A percentile compares a stretch with the other conserved stretches of the same genome.
phyloP scores from a whole-genome alignment of 345 rosid species.

The Moringa oleifera region DNA sequence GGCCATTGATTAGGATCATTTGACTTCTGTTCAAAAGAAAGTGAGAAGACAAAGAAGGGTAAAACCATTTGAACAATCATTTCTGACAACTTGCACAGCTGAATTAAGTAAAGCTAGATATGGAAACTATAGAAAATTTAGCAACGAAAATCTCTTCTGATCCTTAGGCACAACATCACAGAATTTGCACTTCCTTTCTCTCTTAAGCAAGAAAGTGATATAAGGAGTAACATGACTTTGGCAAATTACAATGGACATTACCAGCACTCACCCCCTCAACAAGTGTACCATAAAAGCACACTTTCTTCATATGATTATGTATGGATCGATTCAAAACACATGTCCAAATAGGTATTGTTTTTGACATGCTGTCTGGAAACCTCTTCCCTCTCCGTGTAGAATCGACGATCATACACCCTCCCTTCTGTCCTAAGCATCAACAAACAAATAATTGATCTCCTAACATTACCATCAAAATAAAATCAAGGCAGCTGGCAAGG shows the following conservation, averaged over 20 bases:
- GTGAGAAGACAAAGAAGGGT: constrained; percentile 2
- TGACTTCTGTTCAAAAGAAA: constrained; percentile 26
- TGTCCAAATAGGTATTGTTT: constrained; percentile 91
- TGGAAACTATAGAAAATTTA: background rate
- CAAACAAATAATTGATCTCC: constrained; percentile 11
- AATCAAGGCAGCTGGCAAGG: background rate
- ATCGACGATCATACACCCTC: constrained; percentile 85
- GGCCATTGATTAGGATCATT: constrained; percentile 14
- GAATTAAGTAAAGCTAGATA: background rate
- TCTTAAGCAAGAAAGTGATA: background rate
- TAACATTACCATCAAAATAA: background rate
- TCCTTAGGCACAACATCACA: background rate
- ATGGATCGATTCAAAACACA: constrained; percentile 76
- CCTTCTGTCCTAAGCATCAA: constrained; percentile 66
- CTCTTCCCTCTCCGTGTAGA: constrained; percentile 87
- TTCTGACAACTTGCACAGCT: background rate
- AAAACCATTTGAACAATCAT: background rate
- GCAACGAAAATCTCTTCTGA: background rate
- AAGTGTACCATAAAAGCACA: constrained; percentile 19
- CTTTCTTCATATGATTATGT: constrained; percentile 28
- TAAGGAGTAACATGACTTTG: background rate
- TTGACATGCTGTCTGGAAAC: constrained; percentile 96
- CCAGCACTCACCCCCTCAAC: constrained; percentile 36
- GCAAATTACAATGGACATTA: constrained; percentile 7
- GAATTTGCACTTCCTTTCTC: background rate